Conservation (phyloP, 805 yeast species). For the Wickerhamiella lipophila region DNA sequence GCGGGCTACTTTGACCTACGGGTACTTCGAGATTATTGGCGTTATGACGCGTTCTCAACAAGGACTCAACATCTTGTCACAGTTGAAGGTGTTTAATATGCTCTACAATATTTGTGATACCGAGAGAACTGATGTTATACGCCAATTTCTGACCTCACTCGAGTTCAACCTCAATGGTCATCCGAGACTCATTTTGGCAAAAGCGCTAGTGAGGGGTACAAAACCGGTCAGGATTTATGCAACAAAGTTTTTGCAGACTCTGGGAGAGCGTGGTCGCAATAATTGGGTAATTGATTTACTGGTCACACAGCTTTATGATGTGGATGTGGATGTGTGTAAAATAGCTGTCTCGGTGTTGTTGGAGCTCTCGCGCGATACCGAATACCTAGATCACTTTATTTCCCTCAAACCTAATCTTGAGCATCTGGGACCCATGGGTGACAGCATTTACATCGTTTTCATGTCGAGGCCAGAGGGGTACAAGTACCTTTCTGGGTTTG, state of each 20-base stretch:
- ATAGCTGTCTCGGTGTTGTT: slow-evolving; percentile 45
- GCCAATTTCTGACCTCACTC: slow-evolving; percentile 43
- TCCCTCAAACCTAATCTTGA: slow-evolving; percentile 42
- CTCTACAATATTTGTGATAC: slow-evolving; percentile 43
- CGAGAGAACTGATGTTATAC: slow-evolving; percentile 21
- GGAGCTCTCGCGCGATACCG: slow-evolving; percentile 37
- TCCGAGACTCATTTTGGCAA: slow-evolving; percentile 50
- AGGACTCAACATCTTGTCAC: slow-evolving; percentile 59
- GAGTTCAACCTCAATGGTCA: slow-evolving; percentile 52
- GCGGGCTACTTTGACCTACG: slow-evolving; percentile 52
- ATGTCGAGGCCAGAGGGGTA: slow-evolving; percentile 61
- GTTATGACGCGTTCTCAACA: slow-evolving; percentile 44
- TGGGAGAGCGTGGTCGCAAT: slow-evolving; percentile 21
- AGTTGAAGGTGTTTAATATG: slow-evolving; percentile 77
- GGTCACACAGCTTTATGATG: slow-evolving; percentile 59
- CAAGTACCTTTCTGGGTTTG: slow-evolving; percentile 43
- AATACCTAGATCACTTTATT: slow-evolving; percentile 41
- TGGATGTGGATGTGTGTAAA: slow-evolving; percentile 41
- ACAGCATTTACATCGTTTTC: slow-evolving; percentile 48
- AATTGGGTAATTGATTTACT: slow-evolving; percentile 43
- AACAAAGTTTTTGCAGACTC: slow-evolving; percentile 38
- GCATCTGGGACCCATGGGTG: slow-evolving; percentile 40
- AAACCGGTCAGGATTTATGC: slow-evolving; percentile 42
- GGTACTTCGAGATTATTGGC: slow-evolving; percentile 72
- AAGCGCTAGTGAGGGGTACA: slow-evolving; percentile 48